phyloP scores from a whole-genome alignment of 2,329 filamentous ascomycete species.

The Trichoderma simmonsii region DNA sequence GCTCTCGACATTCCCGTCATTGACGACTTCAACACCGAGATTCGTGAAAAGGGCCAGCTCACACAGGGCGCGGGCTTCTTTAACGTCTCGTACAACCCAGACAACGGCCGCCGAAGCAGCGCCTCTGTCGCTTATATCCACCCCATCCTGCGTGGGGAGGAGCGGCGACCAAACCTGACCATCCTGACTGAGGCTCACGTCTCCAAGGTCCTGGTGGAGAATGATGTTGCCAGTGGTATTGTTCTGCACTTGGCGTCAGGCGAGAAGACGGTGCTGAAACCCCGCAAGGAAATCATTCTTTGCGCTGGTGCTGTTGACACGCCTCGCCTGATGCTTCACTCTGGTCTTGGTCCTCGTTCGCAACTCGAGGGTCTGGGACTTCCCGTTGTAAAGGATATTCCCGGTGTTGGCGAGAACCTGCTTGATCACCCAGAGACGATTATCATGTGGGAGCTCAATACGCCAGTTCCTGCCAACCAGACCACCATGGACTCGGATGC shows the following conservation, averaged over 20 bases:
- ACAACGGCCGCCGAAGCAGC: conserved; percentile 78
- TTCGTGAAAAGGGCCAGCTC: conserved; percentile 68
- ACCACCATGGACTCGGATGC: conserved; percentile 91
- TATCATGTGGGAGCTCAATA: conserved; percentile 74
- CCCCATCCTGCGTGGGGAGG: conserved; percentile 79
- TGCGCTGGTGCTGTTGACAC: conserved; percentile 80
- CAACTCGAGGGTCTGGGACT: conserved; percentile 55
- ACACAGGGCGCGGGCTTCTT: conserved; percentile 83
- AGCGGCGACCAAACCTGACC: conserved; percentile 79
- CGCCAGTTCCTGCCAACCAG: conserved; percentile 70
- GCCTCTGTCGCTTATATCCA: conserved; percentile 92
- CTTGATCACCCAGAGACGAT: conserved; percentile 60
- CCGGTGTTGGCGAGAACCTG: conserved; percentile 60
- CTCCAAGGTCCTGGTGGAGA: conserved; percentile 70
- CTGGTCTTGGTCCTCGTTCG: conserved; percentile 53
- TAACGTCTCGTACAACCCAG: conserved; percentile 86
- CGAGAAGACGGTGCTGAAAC: conserved; percentile 53
- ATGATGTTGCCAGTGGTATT: conserved; percentile 69
- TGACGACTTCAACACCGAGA: conserved; percentile 83
- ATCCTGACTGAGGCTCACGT: conserved; percentile 88
- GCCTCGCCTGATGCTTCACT: conserved; percentile 61
- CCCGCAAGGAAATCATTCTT: conserved; percentile 74
- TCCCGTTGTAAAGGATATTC: conserved; percentile 53
- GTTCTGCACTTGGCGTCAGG: conserved; percentile 60
- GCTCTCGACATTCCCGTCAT: conserved; percentile 79